These are phyloP conservation scores for Aspergillus cejpii DNA, from an alignment of 2,329 filamentous ascomycete genomes.

Conservation along the genomic window DNA sequence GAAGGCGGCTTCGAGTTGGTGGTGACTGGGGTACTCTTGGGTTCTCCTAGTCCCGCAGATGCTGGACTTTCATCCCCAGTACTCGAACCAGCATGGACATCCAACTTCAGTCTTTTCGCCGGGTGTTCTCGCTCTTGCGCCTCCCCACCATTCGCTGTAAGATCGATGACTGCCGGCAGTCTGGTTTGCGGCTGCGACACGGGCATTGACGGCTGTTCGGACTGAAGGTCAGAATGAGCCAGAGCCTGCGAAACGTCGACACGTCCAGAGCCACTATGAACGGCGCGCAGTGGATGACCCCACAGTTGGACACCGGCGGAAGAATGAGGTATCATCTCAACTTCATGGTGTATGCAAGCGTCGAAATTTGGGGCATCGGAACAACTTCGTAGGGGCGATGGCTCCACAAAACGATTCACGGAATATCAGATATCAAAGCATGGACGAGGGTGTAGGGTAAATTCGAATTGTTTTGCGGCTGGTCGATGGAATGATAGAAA, in stretches of 20 bases:
- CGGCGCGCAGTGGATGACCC: slow-evolving; percentile 30
- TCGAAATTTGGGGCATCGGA: slow-evolving; percentile 21
- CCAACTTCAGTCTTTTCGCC: slow-evolving; percentile 33
- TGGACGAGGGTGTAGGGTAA: background rate
- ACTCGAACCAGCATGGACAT: slow-evolving; percentile 22
- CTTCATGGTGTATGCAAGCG: slow-evolving; percentile 32
- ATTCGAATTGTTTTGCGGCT: background rate
- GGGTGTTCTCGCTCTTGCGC: slow-evolving; percentile 33
- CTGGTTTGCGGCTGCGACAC: slow-evolving; percentile 19
- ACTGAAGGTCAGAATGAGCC: slow-evolving; percentile 19
- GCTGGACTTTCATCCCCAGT: slow-evolving; percentile 19
- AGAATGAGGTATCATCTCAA: slow-evolving; percentile 39
- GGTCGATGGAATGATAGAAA: background rate
- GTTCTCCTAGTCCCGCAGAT: slow-evolving; percentile 21
- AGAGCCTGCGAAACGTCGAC: slow-evolving; percentile 22
- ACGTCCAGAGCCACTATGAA: slow-evolving; percentile 27
- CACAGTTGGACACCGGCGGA: slow-evolving; percentile 37
- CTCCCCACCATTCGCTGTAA: slow-evolving; percentile 28
- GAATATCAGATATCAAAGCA: background rate
- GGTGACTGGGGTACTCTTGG: slow-evolving; percentile 25
- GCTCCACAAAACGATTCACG: background rate
- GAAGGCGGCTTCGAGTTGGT: slow-evolving; percentile 24
- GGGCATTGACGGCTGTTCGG: slow-evolving; percentile 24
- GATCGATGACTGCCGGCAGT: slow-evolving; percentile 33
- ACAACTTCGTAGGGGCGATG: background rate